These are phyloP conservation scores for Groenewaldozyma auringiensis DNA, from an alignment of 1,139 yeast species.

Conservation along the genomic window DNA sequence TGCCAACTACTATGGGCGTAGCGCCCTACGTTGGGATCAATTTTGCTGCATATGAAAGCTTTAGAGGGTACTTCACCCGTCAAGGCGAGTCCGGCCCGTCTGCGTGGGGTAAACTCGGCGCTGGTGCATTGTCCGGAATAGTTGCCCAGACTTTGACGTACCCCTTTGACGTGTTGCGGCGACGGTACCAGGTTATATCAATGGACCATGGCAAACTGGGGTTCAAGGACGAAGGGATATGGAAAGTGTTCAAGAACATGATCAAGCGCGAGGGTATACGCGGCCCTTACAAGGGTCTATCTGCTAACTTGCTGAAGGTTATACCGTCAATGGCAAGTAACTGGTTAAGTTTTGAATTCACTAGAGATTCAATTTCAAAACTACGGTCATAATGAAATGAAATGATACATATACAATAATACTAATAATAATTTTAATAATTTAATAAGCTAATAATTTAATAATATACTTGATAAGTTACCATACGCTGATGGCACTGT, in stretches of 20 bases:
- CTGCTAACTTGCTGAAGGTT: conserved; percentile 83
- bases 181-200: conserved; percentile 84
- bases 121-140: conserved; percentile 89
- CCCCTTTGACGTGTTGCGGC: conserved; percentile 82
- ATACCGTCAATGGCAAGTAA: conserved; percentile 94
- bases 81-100: conserved; percentile 29
- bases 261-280: conserved; percentile 62
- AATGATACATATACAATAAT: conserved; percentile 1
- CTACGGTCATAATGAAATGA: neutral
- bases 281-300: conserved; percentile 84
- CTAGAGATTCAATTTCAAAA: conserved; percentile 35
- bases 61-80: conserved; percentile 48
- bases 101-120: conserved; percentile 51
- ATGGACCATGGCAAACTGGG: conserved; percentile 70
- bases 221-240: conserved; percentile 64
- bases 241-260: conserved; percentile 63
- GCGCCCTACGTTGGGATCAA: conserved; percentile 95
- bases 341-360: conserved; percentile 77
- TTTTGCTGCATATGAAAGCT: conserved; percentile 78
- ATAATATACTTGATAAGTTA: neutral
- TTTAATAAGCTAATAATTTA: neutral
- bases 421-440: neutral
- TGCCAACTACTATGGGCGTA: conserved; percentile 87
- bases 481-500: neutral
- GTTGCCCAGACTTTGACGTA: conserved; percentile 74